Evolutionary conservation across 768 basidiomycete genomes (phyloP).

Genomic region (Trametes cinnabarina): DNA sequence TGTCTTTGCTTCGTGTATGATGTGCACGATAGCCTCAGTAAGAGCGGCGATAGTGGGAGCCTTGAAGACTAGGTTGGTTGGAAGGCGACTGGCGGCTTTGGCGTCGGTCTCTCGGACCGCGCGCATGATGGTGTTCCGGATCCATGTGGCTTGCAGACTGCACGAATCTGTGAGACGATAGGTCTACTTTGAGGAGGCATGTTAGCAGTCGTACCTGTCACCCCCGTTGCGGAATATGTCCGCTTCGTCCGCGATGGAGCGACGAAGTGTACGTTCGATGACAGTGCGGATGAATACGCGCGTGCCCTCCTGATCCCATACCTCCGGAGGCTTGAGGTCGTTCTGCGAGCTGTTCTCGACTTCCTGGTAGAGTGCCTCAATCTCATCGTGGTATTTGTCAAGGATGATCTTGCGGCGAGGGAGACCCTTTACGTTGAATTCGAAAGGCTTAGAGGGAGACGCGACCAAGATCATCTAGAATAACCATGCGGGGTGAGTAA

Average conservation of each 20-base stretch:
- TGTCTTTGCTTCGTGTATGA: not conserved
- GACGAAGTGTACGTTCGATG: slow-evolving; percentile 33
- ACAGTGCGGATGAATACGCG: slow-evolving; percentile 33
- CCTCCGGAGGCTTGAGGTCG: slow-evolving; percentile 27
- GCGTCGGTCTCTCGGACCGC: slow-evolving; percentile 27
- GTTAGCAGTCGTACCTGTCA: slow-evolving; percentile 32
- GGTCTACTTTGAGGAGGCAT: not conserved
- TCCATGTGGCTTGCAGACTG: slow-evolving; percentile 35
- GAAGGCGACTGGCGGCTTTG: slow-evolving; percentile 22
- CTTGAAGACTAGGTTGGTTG: slow-evolving; percentile 35
- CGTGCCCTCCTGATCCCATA: slow-evolving; percentile 27
- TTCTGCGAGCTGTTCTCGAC: slow-evolving; percentile 34
- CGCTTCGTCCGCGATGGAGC: slow-evolving; percentile 30
- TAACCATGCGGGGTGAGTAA: not conserved
- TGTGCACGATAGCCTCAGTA: slow-evolving; percentile 16
- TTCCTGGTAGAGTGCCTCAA: slow-evolving; percentile 35
- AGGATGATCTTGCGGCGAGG: slow-evolving; percentile 29
- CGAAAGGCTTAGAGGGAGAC: slow-evolving; percentile 31
- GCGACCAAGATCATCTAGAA: slow-evolving; percentile 35
- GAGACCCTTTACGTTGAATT: slow-evolving; percentile 33
- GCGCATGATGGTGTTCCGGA: slow-evolving; percentile 32
- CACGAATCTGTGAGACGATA: not conserved
- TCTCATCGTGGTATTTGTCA: slow-evolving; percentile 39
- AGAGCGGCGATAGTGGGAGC: slow-evolving; percentile 40
- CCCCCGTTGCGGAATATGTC: slow-evolving; percentile 42